Base-by-base conservation (phyloP, 2,329 filamentous ascomycete genomes). In the Neonectria punicea region DNA sequence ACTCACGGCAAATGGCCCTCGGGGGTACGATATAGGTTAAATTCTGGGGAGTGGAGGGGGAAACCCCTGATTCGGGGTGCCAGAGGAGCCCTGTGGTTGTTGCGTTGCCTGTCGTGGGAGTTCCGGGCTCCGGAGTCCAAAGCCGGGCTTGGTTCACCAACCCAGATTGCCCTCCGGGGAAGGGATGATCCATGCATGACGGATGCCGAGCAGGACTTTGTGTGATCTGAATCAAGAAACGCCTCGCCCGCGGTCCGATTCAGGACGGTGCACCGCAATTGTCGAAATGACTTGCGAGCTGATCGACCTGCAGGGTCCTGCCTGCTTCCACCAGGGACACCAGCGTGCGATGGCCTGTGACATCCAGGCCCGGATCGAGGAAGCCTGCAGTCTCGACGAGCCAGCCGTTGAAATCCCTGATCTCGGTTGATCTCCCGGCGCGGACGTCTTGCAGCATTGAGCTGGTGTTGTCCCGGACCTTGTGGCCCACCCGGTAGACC, bases 371-470 rank as follows among this genome's bases (percentile, higher is more conserved):
- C 18, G 69, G 64, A 43, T 75, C 75, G 4, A 85, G 75, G 32
- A 80, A 80, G 18, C 68, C 73, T 6, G 81, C 83, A 70, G 77
- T 84, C 43, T 84, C 83, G 36, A 85, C 77, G 18, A 89, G 76
- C 82, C 85, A 89, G 58, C 88, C 88, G 71, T 89, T 90, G 70
- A 90, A 85, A 67, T 88, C 86, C 54, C 80, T 74, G 47, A 90
- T 82, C 74, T 89, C 87, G 6, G 87, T 89, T 61, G 74, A 71
- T 71, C 83, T 84, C 16, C 84, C 84, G 7, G 83, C 82, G 34
- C 73, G 76, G 13, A 86, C 81, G 71, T 90, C 87, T 76, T 90
- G 88, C 5, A 89, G 80, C 88, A 90, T 90, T 5, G 86, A 89
- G 74, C 87, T 89, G 10, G 79, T 84, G 73, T 90, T 90, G 34